Conservation (phyloP, 257 asterid species). For the Nicotiana benthamiana region DNA sequence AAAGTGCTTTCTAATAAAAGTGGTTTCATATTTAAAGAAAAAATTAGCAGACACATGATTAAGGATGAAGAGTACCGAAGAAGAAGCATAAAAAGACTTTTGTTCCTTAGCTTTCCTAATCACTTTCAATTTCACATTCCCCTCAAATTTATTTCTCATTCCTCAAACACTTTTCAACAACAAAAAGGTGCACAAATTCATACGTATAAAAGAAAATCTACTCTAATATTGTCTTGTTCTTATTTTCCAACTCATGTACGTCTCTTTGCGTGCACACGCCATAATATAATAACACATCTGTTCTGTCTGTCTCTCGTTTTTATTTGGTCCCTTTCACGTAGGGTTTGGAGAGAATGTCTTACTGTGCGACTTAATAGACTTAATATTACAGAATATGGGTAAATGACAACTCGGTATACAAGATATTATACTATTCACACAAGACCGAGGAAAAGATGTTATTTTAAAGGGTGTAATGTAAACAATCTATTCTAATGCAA, state of each 20-base stretch:
- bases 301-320: background rate
- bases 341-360: background rate
- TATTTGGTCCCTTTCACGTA: background rate
- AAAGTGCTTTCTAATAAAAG: no score
- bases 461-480: rapidly evolving
- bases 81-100: background rate
- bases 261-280: background rate
- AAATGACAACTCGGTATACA: rapidly evolving
- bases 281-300: background rate
- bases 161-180: background rate
- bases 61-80: no score
- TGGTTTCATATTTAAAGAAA: no score
- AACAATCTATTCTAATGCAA: no score
- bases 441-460: no score
- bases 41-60: no score
- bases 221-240: background rate
- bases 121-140: background rate
- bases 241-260: background rate
- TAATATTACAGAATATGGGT: background rate
- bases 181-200: background rate
- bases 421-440: rapidly evolving
- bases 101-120: background rate
- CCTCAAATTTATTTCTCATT: background rate
- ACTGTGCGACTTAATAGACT: background rate
- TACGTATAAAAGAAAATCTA: background rate